These are phyloP conservation scores for Zygoascus ofunaensis DNA, from an alignment of 805 yeast genomes.

Conservation along the genomic window DNA sequence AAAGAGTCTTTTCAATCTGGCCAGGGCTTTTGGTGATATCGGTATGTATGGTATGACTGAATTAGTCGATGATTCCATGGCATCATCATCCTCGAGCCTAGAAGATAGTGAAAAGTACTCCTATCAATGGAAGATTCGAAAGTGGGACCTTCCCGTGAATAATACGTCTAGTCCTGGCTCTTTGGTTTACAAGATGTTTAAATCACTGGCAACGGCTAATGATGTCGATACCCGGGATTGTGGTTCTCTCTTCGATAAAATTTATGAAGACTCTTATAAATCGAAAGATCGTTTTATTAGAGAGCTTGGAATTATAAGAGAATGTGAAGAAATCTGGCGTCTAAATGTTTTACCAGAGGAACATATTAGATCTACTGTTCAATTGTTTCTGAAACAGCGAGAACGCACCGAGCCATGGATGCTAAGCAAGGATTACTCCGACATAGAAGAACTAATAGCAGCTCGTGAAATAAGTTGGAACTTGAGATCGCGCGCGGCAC, in stretches of 20 bases:
- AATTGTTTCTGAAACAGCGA: neutral
- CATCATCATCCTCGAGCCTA: conserved; percentile 37
- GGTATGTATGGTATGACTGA: conserved; percentile 55
- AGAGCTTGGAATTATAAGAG: neutral
- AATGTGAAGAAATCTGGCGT: neutral
- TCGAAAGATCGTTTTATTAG: neutral
- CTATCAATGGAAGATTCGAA: conserved; percentile 67
- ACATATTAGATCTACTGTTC: neutral
- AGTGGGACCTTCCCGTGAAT: conserved; percentile 62
- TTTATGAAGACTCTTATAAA: neutral
- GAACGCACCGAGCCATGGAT: conserved; percentile 1
- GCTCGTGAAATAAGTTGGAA: conserved; percentile 11
- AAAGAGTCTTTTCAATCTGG: conserved; percentile 18
- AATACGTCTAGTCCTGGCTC: conserved; percentile 11
- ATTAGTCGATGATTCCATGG: conserved; percentile 27
- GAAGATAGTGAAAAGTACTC: conserved; percentile 42
- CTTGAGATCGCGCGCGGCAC: conserved; percentile 1
- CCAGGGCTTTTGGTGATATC: conserved; percentile 36
- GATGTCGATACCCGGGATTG: neutral
- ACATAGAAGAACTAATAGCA: conserved; percentile 6
- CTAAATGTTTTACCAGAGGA: neutral
- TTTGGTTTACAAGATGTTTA: conserved; percentile 44
- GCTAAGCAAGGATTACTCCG: neutral
- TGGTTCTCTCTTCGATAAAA: neutral
- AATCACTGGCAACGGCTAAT: conserved; percentile 28